phyloP scores from a whole-genome alignment of 805 yeast species.

The Hanseniaspora valbyensis region DNA sequence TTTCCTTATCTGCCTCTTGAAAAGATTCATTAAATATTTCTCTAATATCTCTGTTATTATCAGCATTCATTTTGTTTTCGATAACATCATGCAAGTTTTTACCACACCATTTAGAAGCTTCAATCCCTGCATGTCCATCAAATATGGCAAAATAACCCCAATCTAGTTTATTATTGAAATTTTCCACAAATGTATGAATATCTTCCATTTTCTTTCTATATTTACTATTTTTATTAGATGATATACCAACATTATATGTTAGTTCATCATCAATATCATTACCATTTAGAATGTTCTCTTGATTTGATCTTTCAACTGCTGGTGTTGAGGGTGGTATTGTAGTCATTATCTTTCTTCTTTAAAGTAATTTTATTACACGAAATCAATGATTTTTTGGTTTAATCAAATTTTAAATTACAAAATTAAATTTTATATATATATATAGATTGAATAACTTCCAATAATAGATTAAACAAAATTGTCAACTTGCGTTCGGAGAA shows the following conservation, averaged over 20 bases:
- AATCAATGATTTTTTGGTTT: background rate
- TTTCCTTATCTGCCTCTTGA: conserved; percentile 59
- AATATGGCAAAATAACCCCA: conserved; percentile 93
- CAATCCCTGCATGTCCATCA: conserved; percentile 95
- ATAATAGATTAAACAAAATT: too few relatives aligned
- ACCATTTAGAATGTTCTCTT: background rate
- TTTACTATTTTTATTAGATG: conserved; percentile 75
- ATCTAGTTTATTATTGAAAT: conserved; percentile 80
- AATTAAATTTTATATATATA: background rate
- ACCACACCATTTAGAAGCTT: conserved; percentile 91
- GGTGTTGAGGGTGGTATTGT: conserved; percentile 1
- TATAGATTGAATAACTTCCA: too few relatives aligned
- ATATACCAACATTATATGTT: conserved; percentile 76
- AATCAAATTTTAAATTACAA: background rate
- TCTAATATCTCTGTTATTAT: conserved; percentile 45
- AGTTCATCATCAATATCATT: conserved; percentile 29
- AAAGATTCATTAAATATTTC: conserved; percentile 60
- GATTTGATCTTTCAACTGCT: background rate
- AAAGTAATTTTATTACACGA: too few relatives aligned
- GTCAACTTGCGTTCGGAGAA: too few relatives aligned
- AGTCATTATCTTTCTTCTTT: background rate
- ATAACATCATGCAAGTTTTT: conserved; percentile 63
- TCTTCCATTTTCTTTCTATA: conserved; percentile 91
- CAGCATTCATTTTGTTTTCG: conserved; percentile 42
- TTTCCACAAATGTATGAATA: conserved; percentile 84